Base-by-base conservation (phyloP, 768 basidiomycete species). In the Russula virescens region DNA sequence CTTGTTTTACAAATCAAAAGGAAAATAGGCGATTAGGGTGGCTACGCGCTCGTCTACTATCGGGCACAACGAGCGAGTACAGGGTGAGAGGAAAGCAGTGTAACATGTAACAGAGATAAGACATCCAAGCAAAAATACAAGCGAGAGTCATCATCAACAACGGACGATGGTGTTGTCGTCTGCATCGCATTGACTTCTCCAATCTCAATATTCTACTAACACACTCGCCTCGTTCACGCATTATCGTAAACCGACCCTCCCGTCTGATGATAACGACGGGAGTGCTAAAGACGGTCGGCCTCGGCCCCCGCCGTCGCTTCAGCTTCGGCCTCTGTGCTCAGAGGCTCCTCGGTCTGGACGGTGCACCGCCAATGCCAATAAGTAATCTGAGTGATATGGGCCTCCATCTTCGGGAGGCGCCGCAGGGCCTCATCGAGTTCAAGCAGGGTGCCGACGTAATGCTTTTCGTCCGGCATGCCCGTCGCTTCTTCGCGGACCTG, bases 391-490 rank as follows among this genome's bases (percentile, higher is more conserved):
- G 80, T 68, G 14, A 83, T 72, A 0, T 62, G 58, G 3, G 60
- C 61, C 64, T 83, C 76, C 1, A 34, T 1, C 5, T 57, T 3
- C 0, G 45, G 68, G 2, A 84, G 69, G 3, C 50, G 47, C 11
- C 60, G 2, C 43, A 76, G 18, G 2, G 83, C 85, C n/a, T 81
- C 76, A 0, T 81, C 75, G n/a, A 74, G 69, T 0, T 72, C 57
- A 3, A 83, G 50, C 14, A 86, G 69, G 60, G 78, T 71, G 16
- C 79, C 75, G 43, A 71, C 64, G 69, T 79, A 87, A 52, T 75
- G 68, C 63, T 77, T 70, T 68, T 87, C 86, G 67, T 86, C 77
- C 0, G 79, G 71, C 83, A 85, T 86, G 9, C 81, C 80, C 14
- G 85, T 86, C 18, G 78, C 77, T 35, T 70, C 66, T 25, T 83